Conservation (phyloP, 148 eudicot genomes). For the Hydrangea macrophylla region DNA sequence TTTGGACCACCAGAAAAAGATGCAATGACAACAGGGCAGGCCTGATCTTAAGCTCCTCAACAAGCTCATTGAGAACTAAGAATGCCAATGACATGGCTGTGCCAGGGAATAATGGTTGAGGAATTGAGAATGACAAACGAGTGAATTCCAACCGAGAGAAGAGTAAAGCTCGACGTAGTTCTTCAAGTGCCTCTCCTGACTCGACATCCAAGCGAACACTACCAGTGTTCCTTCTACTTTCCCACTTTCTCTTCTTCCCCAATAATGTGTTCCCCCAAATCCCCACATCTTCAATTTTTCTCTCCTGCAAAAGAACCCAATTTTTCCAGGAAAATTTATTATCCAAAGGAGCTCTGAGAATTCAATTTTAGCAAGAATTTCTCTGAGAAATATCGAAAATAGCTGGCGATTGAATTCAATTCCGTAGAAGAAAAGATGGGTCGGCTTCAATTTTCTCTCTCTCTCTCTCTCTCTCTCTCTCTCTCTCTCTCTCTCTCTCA, state of each 20-base stretch:
- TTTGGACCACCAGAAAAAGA: constrained; percentile 66
- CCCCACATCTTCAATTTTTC: constrained; percentile 65
- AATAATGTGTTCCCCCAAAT: constrained; percentile 77
- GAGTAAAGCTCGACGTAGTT: constrained; percentile 34
- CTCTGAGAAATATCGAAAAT: not conserved
- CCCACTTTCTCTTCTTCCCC: constrained; percentile 65
- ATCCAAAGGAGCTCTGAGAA: not conserved
- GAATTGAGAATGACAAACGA: constrained; percentile 54
- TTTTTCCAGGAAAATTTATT: not conserved
- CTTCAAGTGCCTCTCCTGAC: constrained; percentile 32
- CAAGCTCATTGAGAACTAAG: constrained; percentile 52
- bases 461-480: not conserved
- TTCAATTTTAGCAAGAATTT: not conserved
- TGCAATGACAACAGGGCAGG: constrained; percentile 60
- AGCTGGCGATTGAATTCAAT: not conserved
- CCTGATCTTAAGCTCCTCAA: constrained; percentile 47
- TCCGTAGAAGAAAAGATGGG: not conserved
- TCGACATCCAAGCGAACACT: constrained; percentile 50
- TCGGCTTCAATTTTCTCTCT: not conserved
- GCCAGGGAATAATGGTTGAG: constrained; percentile 59
- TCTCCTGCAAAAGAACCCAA: not conserved
- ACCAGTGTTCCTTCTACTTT: constrained; percentile 39
- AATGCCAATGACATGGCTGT: constrained; percentile 61
- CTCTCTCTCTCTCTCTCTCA: too few relatives aligned
- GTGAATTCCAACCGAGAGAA: constrained; percentile 59